Conservation (phyloP, 805 yeast species). For the Candida mattraensis region DNA sequence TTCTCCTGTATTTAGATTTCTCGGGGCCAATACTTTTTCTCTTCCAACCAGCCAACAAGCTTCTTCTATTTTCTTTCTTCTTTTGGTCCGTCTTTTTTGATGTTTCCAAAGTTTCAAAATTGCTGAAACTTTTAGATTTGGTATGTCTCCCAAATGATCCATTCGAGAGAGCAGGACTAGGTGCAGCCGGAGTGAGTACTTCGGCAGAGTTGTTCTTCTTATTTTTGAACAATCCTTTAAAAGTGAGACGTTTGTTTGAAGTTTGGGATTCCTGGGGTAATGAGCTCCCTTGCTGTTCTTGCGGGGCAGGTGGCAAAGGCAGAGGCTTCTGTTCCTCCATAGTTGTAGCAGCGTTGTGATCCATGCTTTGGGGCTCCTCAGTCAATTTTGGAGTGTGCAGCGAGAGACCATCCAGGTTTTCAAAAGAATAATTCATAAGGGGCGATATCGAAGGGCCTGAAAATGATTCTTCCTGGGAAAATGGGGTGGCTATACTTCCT, state of each 20-base stretch:
- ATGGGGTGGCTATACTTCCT: too few relatives aligned
- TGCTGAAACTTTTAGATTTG: slow-evolving; percentile 22
- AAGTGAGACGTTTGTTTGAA: slow-evolving; percentile 28
- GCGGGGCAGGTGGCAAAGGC: too few relatives aligned
- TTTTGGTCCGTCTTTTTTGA: slow-evolving; percentile 13
- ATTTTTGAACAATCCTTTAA: slow-evolving; percentile 30
- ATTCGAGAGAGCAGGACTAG: slow-evolving; percentile 20
- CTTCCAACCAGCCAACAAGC: slow-evolving; percentile 33
- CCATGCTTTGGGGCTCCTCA: too few relatives aligned
- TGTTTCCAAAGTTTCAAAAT: slow-evolving; percentile 11
- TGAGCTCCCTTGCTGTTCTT: too few relatives aligned
- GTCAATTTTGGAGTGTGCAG: too few relatives aligned
- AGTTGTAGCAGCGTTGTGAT: too few relatives aligned
- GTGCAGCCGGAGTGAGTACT: slow-evolving; percentile 1
- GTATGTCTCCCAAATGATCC: slow-evolving; percentile 12
- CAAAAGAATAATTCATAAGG: too few relatives aligned
- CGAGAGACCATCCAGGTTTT: too few relatives aligned
- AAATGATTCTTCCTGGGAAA: slow-evolving; percentile 4
- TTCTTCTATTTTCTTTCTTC: slow-evolving; percentile 28
- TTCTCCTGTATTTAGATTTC: slow-evolving; percentile 8
- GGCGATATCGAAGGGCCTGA: slow-evolving; percentile 15
- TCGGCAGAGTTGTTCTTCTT: slow-evolving; percentile 6
- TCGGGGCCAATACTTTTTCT: slow-evolving; percentile 25
- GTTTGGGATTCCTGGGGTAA: too few relatives aligned
- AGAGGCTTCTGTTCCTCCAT: too few relatives aligned